Percentiles rank a stretch among this genome's conserved stretches.
Conservation (phyloP, 78 protist species). For the Tieghemostelium lacteum region DNA sequence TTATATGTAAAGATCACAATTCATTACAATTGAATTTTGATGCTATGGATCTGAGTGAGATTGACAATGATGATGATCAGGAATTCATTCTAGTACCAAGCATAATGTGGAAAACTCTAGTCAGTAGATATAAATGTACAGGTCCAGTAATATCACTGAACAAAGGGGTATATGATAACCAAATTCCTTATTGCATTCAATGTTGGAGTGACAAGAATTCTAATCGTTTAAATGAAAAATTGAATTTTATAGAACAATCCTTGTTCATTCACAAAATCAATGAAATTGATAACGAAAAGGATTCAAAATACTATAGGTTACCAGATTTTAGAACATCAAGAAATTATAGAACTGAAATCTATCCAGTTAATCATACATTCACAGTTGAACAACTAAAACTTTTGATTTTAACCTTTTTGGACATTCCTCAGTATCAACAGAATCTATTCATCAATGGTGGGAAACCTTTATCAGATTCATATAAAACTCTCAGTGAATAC, state of each 20-base stretch:
- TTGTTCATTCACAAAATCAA: conserved; percentile 24
- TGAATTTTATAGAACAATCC: not conserved
- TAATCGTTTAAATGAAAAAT: conserved; percentile 5
- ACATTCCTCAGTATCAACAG: not conserved
- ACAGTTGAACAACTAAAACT: conserved; percentile 34
- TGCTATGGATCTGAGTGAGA: too few species aligned
- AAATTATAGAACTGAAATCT: conserved; percentile 29
- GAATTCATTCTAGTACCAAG: conserved; percentile 11
- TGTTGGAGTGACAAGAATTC: conserved; percentile 4
- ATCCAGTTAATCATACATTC: conserved; percentile 11
- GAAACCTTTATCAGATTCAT: not conserved
- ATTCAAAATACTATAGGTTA: conserved; percentile 24
- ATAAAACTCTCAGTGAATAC: not conserved
- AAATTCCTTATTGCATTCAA: not conserved
- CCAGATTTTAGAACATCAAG: not conserved
- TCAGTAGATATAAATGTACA: not conserved
- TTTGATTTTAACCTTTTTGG: conserved; percentile 14
- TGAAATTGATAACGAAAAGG: conserved; percentile 26
- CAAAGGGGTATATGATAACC: not conserved
- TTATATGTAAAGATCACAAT: not conserved
- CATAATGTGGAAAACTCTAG: not conserved
- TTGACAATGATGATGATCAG: not conserved
- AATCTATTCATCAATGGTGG: conserved; percentile 1
- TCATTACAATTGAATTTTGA: too few species aligned
- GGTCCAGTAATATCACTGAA: too few species aligned